Conservation (phyloP, 2,329 filamentous ascomycete species). For the Fusarium chuoi region DNA sequence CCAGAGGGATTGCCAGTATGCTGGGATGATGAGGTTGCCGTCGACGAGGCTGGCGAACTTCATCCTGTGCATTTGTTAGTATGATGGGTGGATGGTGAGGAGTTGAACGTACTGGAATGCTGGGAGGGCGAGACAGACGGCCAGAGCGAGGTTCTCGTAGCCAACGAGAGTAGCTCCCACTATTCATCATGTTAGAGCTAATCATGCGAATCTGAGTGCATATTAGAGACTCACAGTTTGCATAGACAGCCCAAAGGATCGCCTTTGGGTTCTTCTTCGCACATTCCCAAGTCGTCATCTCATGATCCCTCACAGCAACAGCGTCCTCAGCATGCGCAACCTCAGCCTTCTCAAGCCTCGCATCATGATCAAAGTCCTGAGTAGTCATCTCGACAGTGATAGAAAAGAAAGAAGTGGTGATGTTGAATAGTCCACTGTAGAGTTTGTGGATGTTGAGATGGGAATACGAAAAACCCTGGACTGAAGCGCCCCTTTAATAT, state of each 20-base stretch:
- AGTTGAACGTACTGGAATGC: background rate
- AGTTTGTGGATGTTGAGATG: constrained; percentile 1
- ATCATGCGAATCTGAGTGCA: too few relatives aligned
- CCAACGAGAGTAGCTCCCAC: constrained; percentile 5
- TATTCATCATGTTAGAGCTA: background rate
- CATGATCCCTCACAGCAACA: background rate
- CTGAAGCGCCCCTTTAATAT: background rate
- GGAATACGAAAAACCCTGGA: background rate
- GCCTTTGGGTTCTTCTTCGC: constrained; percentile 12
- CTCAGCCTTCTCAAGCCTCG: constrained; percentile 1
- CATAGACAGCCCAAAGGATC: background rate
- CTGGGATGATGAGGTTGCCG: constrained; percentile 6
- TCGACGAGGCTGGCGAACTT: constrained; percentile 8
- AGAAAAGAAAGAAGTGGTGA: background rate
- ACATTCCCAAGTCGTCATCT: background rate
- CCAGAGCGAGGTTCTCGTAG: constrained; percentile 6
- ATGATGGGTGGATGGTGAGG: rapidly evolving
- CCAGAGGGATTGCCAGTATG: constrained; percentile 14
- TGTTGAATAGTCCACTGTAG: background rate
- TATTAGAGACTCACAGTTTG: background rate
- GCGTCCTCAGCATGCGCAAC: background rate
- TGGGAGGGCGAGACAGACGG: constrained; percentile 5
- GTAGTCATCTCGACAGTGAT: background rate
- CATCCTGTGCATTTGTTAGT: background rate
- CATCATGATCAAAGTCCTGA: background rate